Evolutionary conservation across 2,329 filamentous ascomycete genomes (phyloP).

Genomic region (Aspergillus sp.): DNA sequence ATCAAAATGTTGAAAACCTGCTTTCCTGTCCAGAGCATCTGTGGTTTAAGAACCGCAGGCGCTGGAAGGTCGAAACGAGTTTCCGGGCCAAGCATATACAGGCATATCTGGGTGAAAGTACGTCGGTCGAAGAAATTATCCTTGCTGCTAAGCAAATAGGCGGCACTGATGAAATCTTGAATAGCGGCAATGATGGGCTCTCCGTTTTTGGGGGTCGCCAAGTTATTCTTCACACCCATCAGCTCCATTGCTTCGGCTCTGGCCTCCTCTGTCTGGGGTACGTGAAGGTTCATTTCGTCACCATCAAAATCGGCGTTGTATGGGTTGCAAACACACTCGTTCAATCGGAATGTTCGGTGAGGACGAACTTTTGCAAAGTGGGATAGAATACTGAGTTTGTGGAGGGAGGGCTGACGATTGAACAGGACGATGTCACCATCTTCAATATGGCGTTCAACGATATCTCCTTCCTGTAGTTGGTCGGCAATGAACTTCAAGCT

Average conservation of each 20-base stretch:
- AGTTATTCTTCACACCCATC: constrained; percentile 97
- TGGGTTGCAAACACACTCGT: constrained; percentile 96
- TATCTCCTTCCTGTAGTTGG: constrained; percentile 75
- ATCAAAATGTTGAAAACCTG: constrained; percentile 92
- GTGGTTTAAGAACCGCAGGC: constrained; percentile 81
- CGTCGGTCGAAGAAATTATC: constrained; percentile 89
- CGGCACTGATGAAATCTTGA: constrained; percentile 97
- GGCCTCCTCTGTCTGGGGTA: constrained; percentile 96
- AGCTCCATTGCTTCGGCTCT: constrained; percentile 91
- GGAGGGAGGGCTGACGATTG: constrained; percentile 94
- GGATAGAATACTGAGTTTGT: constrained; percentile 98
- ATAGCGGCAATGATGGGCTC: constrained; percentile 98
- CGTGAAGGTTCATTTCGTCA: constrained; percentile 98
- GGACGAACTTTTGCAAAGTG: constrained; percentile 91
- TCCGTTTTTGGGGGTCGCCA: constrained; percentile 94
- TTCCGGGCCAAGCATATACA: constrained; percentile 86
- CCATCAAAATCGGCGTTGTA: constrained; percentile 99
- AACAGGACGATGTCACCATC: constrained; percentile 96
- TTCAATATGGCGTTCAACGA: constrained; percentile 91
- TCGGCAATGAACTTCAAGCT: constrained; percentile 70
- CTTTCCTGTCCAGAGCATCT: constrained; percentile 92
- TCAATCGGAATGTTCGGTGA: constrained; percentile 93
- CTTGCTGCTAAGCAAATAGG: constrained; percentile 87
- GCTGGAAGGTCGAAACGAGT: constrained; percentile 80
- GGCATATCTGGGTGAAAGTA: constrained; percentile 84